Evolutionary conservation across 2,329 filamentous ascomycete genomes (phyloP).

Genomic region (Teratosphaeria viscida): DNA sequence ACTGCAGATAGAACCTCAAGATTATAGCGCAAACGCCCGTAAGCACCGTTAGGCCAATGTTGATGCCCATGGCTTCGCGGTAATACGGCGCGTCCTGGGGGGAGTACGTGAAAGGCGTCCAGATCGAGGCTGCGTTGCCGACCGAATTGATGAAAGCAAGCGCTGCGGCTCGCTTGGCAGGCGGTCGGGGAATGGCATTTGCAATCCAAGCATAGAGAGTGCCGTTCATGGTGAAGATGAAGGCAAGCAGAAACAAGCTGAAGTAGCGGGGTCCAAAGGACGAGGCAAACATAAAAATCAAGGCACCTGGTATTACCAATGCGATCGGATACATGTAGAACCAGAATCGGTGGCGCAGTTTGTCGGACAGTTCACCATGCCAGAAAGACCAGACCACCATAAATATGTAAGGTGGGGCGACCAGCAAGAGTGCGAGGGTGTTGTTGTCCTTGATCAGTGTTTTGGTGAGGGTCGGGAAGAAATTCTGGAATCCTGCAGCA

Average conservation of each 20-base stretch:
- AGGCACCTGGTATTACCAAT: constrained; percentile 40
- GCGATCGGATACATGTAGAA: constrained; percentile 45
- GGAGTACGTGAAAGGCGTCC: constrained; percentile 32
- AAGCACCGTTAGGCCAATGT: constrained; percentile 19
- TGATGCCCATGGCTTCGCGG: constrained; percentile 24
- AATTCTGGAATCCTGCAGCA: constrained; percentile 45
- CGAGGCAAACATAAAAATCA: constrained; percentile 45
- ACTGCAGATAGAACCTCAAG: constrained; percentile 21
- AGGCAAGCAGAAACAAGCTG: constrained; percentile 44
- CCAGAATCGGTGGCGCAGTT: constrained; percentile 38
- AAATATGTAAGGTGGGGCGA: constrained; percentile 45
- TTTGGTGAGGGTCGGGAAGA: constrained; percentile 43
- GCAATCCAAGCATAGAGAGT: constrained; percentile 64
- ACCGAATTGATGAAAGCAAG: constrained; percentile 68
- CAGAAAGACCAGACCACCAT: constrained; percentile 40
- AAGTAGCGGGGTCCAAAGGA: constrained; percentile 46
- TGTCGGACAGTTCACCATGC: constrained; percentile 38
- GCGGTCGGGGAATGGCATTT: constrained; percentile 63
- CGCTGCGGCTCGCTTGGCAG: constrained; percentile 62
- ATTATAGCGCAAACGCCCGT: constrained; percentile 20
- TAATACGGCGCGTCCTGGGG: constrained; percentile 18
- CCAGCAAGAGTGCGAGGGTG: constrained; percentile 39
- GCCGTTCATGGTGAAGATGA: constrained; percentile 46
- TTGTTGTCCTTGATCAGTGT: constrained; percentile 34
- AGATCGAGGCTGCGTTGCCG: constrained; percentile 59